These are phyloP conservation scores for Exophiala bonariae DNA, from an alignment of 2,329 filamentous ascomycete species.

Conservation along the genomic window DNA sequence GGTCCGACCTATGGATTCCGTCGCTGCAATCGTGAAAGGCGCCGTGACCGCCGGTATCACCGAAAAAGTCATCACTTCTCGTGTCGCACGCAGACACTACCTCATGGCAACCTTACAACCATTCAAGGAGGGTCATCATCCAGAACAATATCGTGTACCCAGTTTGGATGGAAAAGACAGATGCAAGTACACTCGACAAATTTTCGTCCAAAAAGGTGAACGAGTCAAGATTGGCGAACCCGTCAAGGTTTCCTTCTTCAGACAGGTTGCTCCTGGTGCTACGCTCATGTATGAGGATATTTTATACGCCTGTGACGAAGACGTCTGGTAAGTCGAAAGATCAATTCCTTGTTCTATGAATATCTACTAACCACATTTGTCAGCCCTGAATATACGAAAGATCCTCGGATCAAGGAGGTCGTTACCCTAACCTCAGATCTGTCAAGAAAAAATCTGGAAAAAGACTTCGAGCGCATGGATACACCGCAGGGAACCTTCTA, in stretches of 20 bases:
- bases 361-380: conserved; percentile 7
- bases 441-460: conserved; percentile 96
- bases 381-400: conserved; percentile 90
- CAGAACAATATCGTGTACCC: conserved; percentile 95
- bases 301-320: conserved; percentile 94
- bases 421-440: conserved; percentile 96
- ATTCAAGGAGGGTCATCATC: conserved; percentile 98
- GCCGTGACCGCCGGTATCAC: conserved; percentile 97
- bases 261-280: conserved; percentile 93
- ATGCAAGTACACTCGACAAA: conserved; percentile 98
- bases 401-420: conserved; percentile 99
- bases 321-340: conserved; percentile 61
- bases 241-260: conserved; percentile 98
- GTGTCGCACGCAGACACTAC: conserved; percentile 95
- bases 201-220: conserved; percentile 98
- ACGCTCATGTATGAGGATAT: conserved; percentile 99
- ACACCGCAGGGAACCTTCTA: conserved; percentile 97
- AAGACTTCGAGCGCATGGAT: conserved; percentile 99
- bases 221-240: conserved; percentile 99
- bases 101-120: conserved; percentile 98
- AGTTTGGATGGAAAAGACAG: conserved; percentile 95
- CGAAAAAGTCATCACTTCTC: conserved; percentile 92
- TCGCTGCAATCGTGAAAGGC: conserved; percentile 97
- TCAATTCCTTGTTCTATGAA: background rate
- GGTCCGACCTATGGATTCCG: conserved; percentile 97